These are phyloP conservation scores for Vaccinium myrtillus DNA, from an alignment of 148 eudicot species.

Conservation along the genomic window DNA sequence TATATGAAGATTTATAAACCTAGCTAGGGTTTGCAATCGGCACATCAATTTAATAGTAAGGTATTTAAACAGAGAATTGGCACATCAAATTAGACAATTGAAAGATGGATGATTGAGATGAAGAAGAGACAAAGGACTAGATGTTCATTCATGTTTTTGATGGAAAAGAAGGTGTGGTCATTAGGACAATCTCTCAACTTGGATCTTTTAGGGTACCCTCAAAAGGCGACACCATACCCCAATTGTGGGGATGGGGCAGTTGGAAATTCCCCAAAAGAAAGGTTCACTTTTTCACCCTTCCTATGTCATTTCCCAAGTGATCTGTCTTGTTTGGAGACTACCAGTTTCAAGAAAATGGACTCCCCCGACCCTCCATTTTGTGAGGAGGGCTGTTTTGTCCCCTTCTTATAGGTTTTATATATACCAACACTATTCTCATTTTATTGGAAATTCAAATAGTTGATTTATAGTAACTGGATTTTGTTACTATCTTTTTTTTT, in stretches of 20 bases:
- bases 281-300: not conserved
- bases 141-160: not conserved
- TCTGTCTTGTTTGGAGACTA: slow-evolving; percentile 10
- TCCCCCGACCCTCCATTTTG: slow-evolving; percentile 2
- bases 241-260: not conserved
- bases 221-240: not conserved
- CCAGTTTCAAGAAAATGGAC: slow-evolving; percentile 28
- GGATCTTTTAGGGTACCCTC: slow-evolving; percentile 13
- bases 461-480: no score
- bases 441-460: not conserved
- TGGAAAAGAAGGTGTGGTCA: slow-evolving; percentile 9
- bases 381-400: slow-evolving; percentile 24
- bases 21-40: not conserved
- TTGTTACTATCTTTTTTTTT: not conserved
- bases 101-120: not conserved
- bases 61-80: not conserved
- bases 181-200: slow-evolving; percentile 7
- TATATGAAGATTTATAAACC: not conserved
- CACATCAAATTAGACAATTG: not conserved
- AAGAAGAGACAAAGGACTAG: not conserved
- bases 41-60: not conserved
- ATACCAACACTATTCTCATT: not conserved
- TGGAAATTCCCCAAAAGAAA: not conserved
- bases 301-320: not conserved
- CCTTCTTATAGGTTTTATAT: not conserved